Base-by-base conservation (phyloP, 768 basidiomycete species). In the Pholiota molesta region DNA sequence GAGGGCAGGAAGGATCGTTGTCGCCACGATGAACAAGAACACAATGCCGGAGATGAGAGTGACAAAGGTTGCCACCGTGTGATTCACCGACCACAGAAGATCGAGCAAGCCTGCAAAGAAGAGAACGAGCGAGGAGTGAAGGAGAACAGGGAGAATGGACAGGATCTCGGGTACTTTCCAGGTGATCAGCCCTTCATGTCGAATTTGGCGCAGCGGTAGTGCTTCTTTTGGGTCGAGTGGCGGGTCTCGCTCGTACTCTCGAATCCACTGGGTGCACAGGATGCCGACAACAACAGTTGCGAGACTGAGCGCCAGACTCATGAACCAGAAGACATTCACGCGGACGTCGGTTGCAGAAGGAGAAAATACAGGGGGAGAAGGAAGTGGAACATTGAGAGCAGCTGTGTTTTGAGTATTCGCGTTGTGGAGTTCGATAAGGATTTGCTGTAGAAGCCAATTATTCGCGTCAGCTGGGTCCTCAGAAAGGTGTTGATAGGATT, bases 401-500 rank as follows among this genome's bases (percentile, higher is more conserved):
- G 59, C 26, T 33, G 58, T 37, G 6, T 57, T 60, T 10, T 56
- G 23, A 16, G 52, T 45, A 52, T 60, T 59, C 39, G 62, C 44
- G 28, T 61, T 62, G 49, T 57, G 51, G 4, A 54, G 28, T 47
- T 68, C 66, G 28, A 63, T 52, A 17, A 68, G 60, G 11, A 71
- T 63, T 28, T 64, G 65, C 2, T 69, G 57, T 23, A 79, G 65
- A 55, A 75, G 69, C 47, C 60, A 65, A 19, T 65, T 65, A 10
- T 70, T 71, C n/a, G 62, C 63, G 8, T 72, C 69, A 28, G 60
- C 56, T 1, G 75, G 67, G 55, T 79, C 67, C 47, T 68, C 70
- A n/a, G 71, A 58, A 11, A 81, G 69, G 31, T 67, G 62, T 35
- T 72, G 66, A 59, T 78, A 75, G 16, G 73, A 76, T 55, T 77